phyloP scores from a whole-genome alignment of 345 rosid species.

The Lepidium aucheri region DNA sequence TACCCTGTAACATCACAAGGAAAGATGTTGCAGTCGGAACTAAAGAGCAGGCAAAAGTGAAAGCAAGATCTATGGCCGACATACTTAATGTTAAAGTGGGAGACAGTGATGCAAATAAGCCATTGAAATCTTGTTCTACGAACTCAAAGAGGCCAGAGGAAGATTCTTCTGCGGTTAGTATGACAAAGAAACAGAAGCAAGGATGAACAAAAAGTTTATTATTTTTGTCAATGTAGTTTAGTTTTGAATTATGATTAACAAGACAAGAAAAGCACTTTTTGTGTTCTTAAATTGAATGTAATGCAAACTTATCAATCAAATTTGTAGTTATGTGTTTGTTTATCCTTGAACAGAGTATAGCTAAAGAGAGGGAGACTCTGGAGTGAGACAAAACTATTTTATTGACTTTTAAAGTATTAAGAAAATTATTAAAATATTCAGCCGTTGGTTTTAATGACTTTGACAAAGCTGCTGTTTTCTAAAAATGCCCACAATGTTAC shows the following conservation, averaged over 20 bases:
- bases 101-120: background rate
- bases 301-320: background rate
- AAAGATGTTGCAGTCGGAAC: conserved; percentile 17
- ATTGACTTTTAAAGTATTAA: background rate
- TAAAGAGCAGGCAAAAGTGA: conserved; percentile 28
- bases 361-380: background rate
- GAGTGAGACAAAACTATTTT: background rate
- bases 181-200: conserved; percentile 4
- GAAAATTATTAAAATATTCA: background rate
- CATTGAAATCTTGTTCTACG: background rate
- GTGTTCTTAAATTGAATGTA: background rate
- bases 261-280: background rate
- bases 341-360: background rate
- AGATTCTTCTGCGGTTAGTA: background rate
- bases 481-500: background rate
- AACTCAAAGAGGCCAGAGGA: background rate
- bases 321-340: background rate
- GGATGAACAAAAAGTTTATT: background rate
- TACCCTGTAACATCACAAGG: conserved; percentile 1
- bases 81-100: background rate
- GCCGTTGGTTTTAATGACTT: conserved; percentile 9
- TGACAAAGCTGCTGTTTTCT: conserved; percentile 9
- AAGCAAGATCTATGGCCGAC: conserved; percentile 5
- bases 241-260: background rate
- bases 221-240: background rate